These are phyloP conservation scores for Penicillium sp. DNA, from an alignment of 2,329 filamentous ascomycete genomes.

Conservation along the genomic window DNA sequence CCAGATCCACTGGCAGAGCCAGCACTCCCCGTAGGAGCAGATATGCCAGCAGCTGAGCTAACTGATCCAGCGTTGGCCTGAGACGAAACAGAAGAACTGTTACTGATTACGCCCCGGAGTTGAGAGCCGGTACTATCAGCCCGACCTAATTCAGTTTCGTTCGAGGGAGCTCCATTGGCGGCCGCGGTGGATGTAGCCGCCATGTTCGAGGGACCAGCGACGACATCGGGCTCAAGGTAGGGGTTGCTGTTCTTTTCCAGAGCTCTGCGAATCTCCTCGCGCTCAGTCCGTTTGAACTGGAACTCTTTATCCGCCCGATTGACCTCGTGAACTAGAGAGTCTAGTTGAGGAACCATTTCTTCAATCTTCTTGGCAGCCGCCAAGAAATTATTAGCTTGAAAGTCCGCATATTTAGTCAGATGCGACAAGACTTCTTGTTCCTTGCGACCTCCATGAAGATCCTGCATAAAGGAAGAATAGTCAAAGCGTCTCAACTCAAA, in stretches of 20 bases:
- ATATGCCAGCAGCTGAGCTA: constrained; percentile 27
- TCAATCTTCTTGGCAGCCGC: constrained; percentile 85
- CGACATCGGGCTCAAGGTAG: constrained; percentile 71
- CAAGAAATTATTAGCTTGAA: constrained; percentile 83
- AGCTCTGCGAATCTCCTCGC: constrained; percentile 88
- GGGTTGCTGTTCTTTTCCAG: constrained; percentile 84
- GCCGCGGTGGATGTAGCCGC: constrained; percentile 38
- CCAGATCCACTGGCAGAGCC: constrained; percentile 35
- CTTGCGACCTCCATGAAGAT: constrained; percentile 97
- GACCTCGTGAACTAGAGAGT: constrained; percentile 88
- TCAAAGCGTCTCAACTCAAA: constrained; percentile 98
- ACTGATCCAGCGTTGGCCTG: constrained; percentile 42
- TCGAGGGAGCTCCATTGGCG: constrained; percentile 57
- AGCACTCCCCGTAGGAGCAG: constrained; percentile 26
- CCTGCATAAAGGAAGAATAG: constrained; percentile 98
- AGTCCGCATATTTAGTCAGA: constrained; percentile 89
- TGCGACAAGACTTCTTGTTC: constrained; percentile 96
- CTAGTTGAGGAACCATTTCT: constrained; percentile 81
- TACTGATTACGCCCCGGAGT: constrained; percentile 57
- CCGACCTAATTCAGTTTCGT: constrained; percentile 72
- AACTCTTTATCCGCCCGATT: constrained; percentile 94
- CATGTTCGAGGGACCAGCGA: constrained; percentile 45
- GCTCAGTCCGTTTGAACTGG: constrained; percentile 89
- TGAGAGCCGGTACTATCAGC: constrained; percentile 76
- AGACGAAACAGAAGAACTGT: constrained; percentile 51